Evolutionary conservation across 75 land plant species (phyloP), one percentile per base, ranked within the genome.

Genomic region (Pinus tabuliformis): DNA sequence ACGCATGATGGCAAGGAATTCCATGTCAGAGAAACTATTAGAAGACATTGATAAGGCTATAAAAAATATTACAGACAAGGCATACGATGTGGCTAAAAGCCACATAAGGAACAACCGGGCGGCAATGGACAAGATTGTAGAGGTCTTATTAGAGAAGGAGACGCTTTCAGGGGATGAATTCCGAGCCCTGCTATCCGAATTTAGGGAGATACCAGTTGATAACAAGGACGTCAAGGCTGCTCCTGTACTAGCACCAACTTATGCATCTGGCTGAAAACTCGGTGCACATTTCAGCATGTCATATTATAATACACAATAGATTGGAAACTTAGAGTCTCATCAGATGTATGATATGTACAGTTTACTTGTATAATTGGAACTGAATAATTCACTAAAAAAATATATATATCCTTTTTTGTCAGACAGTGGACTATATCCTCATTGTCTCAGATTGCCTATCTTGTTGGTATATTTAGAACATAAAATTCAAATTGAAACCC

Each of bases 11-110:
- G 94, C 96, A 13, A 85, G 96, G 22, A 93, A 92, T 57, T 81
- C 84, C 75, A 91, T 93, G 96, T 93, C 96, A 26, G 96, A 93
- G 78, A 93, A 91, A 75, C 82, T 93, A n/a, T 93, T 91, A 33
- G 90, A 87, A 80, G 96, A 93, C 62, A 93, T 93, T 24, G 96
- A 93, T 74, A 73, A 78, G 30, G 84, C 94, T 17, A 87, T 91
- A 37, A 87, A 88, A 57, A 79, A 76, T 6, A 91, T 91, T 15
- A 81, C 91, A 26, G 95, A 89, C 37, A 74, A 80, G 73, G 96
- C 96, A 21, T 93, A 93, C 76, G 92, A 89, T 45, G 66, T 88
- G 24, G 95, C 96, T 36, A 84, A 92, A 58, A 65, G 42, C 11
- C 95, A 89, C 73, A 84, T 92, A 61, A 88, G 86, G 62, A 88